Evolutionary conservation across 2,329 filamentous ascomycete genomes (phyloP), one percentile per base, ranked within the genome.

Genomic region (Ophiocordyceps robertsii): DNA sequence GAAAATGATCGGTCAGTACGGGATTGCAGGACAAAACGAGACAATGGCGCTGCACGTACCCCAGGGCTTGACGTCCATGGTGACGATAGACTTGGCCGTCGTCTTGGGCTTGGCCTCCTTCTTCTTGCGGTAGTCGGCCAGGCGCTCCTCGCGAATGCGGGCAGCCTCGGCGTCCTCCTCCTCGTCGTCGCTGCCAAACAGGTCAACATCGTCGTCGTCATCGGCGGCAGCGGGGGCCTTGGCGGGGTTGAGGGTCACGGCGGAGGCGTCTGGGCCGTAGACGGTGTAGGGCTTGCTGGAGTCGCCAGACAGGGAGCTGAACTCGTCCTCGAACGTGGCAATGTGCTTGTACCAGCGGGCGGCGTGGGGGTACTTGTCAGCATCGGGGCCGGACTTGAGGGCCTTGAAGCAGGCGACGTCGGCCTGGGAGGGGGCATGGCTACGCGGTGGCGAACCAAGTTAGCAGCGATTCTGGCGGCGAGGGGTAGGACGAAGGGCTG

Each of bases 261-360:
- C 83, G 49, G 72, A 66, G 49, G 70, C 73, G 58, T 94, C 89
- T 51, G 92, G 92, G 59, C 92, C 92, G 72, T 96, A 96, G 63
- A 82, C 77, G 57, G 84, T 89, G 74, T 82, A 85, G 53, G 82
- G 74, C 75, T 92, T 88, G 66, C 84, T 83, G 56, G 89, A 78
- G 70, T 96, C 90, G 66, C 92, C 92, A 46, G 87, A 77, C 41
- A 98, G 84, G 51, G 80, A 84, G 58, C 83, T 74, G 73, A 96
- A 96, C 68, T 96, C 90, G 54, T 83, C 75, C 76, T 93, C 82
- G 73, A 85, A 95, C 56, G 84, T 84, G 65, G 84, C 79, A 63
- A 95, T 86, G 80, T 98, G 90, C 80, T 93, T 95, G 81, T 95
- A 95, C 92, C 92, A 98, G 68, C 92, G 84, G 62, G 86, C 87